A percentile compares a stretch with the other conserved stretches of the same genome.
Evolutionary conservation across 2,329 filamentous ascomycete genomes (phyloP).

Genomic region (Ceratocystis lukuohia): DNA sequence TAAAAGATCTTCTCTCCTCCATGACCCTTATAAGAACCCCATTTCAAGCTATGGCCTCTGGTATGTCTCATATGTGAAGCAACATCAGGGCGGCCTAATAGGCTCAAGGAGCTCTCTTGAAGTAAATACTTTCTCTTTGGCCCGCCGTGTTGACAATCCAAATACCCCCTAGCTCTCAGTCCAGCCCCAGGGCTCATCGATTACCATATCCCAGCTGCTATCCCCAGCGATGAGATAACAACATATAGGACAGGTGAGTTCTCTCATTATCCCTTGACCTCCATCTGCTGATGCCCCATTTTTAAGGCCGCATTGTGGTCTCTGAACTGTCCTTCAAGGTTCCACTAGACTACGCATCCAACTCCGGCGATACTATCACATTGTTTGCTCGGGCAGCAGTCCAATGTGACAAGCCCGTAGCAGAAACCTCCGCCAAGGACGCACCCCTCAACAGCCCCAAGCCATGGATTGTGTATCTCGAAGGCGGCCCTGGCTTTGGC

Average conservation of each 20-base stretch:
- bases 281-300: neutral
- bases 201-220: slow-evolving; percentile 13
- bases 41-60: neutral
- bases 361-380: slow-evolving; percentile 46
- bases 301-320: slow-evolving; percentile 55
- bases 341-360: slow-evolving; percentile 57
- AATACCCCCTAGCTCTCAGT: neutral
- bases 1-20: too few relatives aligned
- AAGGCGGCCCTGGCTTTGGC: slow-evolving; percentile 75
- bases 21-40: neutral
- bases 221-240: slow-evolving; percentile 4
- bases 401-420: slow-evolving; percentile 50
- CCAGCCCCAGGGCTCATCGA: neutral
- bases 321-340: slow-evolving; percentile 81
- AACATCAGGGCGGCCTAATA: neutral
- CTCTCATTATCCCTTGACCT: neutral
- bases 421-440: slow-evolving; percentile 29
- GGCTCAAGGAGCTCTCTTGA: neutral
- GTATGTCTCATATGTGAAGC: neutral
- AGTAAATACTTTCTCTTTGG: neutral
- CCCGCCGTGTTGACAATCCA: too few relatives aligned
- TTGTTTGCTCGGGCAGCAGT: slow-evolving; percentile 66
- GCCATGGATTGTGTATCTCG: slow-evolving; percentile 58
- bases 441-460: slow-evolving; percentile 31
- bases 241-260: slow-evolving; percentile 15